Conservation (phyloP, 164 flowering plant genomes). For the Echeveria elegans region DNA sequence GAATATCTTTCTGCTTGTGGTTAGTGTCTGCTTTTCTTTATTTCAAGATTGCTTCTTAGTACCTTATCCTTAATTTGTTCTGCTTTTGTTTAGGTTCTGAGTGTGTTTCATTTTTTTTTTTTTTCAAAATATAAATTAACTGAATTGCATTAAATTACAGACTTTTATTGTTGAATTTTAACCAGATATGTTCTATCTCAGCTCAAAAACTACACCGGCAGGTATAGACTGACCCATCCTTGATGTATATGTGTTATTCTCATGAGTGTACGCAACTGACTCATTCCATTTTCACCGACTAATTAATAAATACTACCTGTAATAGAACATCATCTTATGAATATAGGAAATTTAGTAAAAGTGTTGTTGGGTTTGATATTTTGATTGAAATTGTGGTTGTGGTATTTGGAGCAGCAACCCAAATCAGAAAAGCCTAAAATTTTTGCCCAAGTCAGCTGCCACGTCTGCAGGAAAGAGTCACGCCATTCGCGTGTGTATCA, state of each 20-base stretch:
- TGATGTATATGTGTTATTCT: neutral
- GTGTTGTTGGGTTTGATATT: neutral
- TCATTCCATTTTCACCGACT: neutral
- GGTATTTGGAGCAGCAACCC: too few relatives aligned
- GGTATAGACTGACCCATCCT: neutral
- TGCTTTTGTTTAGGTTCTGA: too few relatives aligned
- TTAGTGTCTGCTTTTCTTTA: neutral
- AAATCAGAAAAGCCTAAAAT: too few relatives aligned
- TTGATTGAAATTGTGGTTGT: neutral
- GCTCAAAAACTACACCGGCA: neutral
- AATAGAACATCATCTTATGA: too few relatives aligned
- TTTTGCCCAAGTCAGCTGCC: too few relatives aligned
- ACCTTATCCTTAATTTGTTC: too few relatives aligned
- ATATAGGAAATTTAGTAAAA: neutral
- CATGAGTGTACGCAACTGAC: neutral
- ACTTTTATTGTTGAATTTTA: neutral
- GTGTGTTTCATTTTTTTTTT: too few relatives aligned
- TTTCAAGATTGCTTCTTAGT: too few relatives aligned
- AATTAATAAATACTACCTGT: too few relatives aligned
- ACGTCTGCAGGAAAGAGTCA: too few relatives aligned
- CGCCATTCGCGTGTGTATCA: too few relatives aligned
- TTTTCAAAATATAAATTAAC: too few relatives aligned
- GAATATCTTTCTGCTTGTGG: conserved; percentile 2
- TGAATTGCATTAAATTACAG: neutral
- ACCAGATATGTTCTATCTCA: neutral